These are phyloP conservation scores for Microcyclospora tardicrescens DNA, from an alignment of 2,329 filamentous ascomycete species.

Conservation along the genomic window DNA sequence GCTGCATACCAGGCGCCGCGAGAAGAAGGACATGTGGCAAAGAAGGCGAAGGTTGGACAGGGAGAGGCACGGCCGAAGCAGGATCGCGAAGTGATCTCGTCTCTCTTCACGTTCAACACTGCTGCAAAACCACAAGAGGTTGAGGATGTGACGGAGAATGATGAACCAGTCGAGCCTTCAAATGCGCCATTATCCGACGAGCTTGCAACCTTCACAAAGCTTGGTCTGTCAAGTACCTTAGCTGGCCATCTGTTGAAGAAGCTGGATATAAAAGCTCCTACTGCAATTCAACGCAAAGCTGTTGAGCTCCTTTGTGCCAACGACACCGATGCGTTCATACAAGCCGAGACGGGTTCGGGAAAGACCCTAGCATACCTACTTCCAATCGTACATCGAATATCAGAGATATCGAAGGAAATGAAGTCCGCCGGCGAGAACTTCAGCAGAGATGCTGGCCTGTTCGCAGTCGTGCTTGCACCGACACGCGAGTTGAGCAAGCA, in stretches of 20 bases:
- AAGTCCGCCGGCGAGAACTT: slow-evolving; percentile 38
- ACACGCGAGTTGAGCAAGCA: slow-evolving; percentile 92
- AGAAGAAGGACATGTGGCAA: neutral
- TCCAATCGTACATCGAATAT: slow-evolving; percentile 78
- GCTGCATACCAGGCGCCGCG: neutral
- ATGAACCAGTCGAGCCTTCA: slow-evolving; percentile 55
- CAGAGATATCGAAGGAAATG: slow-evolving; percentile 51
- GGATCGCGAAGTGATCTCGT: slow-evolving; percentile 57
- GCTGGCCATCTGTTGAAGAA: slow-evolving; percentile 75
- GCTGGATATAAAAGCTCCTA: slow-evolving; percentile 78
- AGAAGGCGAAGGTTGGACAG: slow-evolving; percentile 9
- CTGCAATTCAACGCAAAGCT: slow-evolving; percentile 84
- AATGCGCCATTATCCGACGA: slow-evolving; percentile 83
- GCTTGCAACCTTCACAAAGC: slow-evolving; percentile 69
- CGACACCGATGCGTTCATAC: slow-evolving; percentile 84
- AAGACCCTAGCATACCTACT: slow-evolving; percentile 95
- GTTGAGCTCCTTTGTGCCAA: slow-evolving; percentile 67
- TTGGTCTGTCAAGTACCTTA: slow-evolving; percentile 69
- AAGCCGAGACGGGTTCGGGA: slow-evolving; percentile 92
- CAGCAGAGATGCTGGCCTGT: slow-evolving; percentile 75
- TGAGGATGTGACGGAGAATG: slow-evolving; percentile 24
- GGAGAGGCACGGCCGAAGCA: neutral
- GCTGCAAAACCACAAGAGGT: slow-evolving; percentile 41
- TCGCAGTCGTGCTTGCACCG: slow-evolving; percentile 86
- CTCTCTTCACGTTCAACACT: slow-evolving; percentile 85